Base-by-base conservation (phyloP, 345 rosid genomes). In the Dovyalis caffra region DNA sequence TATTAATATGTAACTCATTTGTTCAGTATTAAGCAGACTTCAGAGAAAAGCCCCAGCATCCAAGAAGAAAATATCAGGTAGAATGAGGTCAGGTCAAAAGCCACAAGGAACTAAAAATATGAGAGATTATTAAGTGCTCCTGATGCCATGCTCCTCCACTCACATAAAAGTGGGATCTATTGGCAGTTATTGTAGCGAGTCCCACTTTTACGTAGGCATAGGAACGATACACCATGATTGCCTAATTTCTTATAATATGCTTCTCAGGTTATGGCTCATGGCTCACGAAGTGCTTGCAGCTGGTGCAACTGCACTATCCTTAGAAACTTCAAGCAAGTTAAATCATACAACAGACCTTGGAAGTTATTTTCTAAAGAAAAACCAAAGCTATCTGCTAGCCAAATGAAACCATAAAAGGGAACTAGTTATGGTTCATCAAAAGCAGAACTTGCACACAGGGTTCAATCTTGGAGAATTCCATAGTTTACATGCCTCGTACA, bases 51-150 rank as follows among this genome's bases (percentile, higher is more conserved):
- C 60, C 20, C 70, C 67, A 66, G 35, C 38, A 15, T 14, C 47
- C 37, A 45, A 49, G 21, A 43, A 15, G 66, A 45, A 64, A 26
- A 51, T 70, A 64, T 78, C 23, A 68, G 73, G 28, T 69, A 34
- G 57, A 56, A 56, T n/a, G 61, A 9, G 28, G 26, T 23, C 61
- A 9, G 28, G 26, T 23, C 61, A 56, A 61, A 70, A 12, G 23
- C 40, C 14, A 69, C 31, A 37, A 38, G 29, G 34, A 74, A 57
- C 49, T 23, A 25, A 33, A 65, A 67, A 56, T 51, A 51, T 23
- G n/a, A 49, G 56, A 49, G 56, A 49, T 49, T 40, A 40, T 12
- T 3, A 40, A 12, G 47, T 14, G 14, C 47, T 40, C 56, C 28
- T 56, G 60, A n/a, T 56, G 60, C 60, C n/a, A 4, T 56, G 25